Conservation (phyloP, 768 basidiomycete genomes). For the Termitomyces sp. region DNA sequence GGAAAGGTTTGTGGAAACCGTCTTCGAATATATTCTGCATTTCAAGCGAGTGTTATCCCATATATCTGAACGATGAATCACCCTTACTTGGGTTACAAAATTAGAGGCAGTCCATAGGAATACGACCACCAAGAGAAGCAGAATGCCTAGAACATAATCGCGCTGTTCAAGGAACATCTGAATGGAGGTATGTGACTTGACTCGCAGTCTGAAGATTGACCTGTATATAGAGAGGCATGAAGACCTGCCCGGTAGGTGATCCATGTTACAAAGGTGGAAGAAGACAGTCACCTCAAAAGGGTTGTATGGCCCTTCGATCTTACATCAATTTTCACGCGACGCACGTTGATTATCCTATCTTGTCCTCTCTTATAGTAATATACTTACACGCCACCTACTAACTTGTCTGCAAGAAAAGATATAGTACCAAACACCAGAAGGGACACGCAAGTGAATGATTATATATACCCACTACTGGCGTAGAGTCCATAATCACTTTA, state of each 20-base stretch:
- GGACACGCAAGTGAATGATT: too few relatives aligned
- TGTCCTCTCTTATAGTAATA: neutral
- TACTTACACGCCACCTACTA: too few relatives aligned
- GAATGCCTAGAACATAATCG: constrained; percentile 53
- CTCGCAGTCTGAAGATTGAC: neutral
- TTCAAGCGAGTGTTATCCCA: neutral
- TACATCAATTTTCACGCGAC: neutral
- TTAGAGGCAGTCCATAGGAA: constrained; percentile 85
- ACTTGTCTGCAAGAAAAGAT: too few relatives aligned
- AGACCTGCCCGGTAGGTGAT: neutral
- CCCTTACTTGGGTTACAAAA: constrained; percentile 74
- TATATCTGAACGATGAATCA: neutral
- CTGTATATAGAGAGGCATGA: neutral
- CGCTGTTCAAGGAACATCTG: constrained; percentile 17
- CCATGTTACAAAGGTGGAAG: constrained; percentile 1
- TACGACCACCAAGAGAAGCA: constrained; percentile 68
- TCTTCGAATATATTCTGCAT: constrained; percentile 42
- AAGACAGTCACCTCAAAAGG: neutral
- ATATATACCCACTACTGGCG: too few relatives aligned
- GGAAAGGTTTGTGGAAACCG: constrained; percentile 87
- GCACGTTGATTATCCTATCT: neutral
- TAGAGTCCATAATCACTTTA: too few relatives aligned
- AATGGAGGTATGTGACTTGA: neutral
- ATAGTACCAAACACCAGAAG: too few relatives aligned
- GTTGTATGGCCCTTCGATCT: neutral